Evolutionary conservation across 23 red algal species (phyloP).

Genomic region (Cyanidiococcus yangmingshanensis): DNA sequence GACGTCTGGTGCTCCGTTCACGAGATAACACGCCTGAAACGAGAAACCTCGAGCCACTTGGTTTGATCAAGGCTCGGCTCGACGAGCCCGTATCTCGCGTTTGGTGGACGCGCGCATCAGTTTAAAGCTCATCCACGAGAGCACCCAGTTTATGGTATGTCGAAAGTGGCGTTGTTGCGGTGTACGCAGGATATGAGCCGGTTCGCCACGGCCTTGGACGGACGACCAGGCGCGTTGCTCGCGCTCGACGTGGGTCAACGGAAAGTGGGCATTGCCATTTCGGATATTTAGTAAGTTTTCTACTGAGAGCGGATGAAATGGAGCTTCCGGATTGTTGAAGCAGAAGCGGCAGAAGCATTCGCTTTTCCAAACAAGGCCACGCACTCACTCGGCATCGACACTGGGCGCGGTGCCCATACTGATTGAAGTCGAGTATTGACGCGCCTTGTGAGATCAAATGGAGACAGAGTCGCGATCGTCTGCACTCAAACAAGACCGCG

Average conservation of each 20-base stretch:
- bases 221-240: neutral
- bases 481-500: too few species aligned
- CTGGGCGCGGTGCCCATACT: too few species aligned
- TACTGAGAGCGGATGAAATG: too few species aligned
- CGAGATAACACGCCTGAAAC: too few species aligned
- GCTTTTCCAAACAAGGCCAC: conserved; percentile 15
- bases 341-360: too few species aligned
- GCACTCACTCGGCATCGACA: conserved; percentile 5
- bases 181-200: neutral
- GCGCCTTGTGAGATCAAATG: conserved; percentile 15
- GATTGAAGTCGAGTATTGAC: neutral
- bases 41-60: too few species aligned
- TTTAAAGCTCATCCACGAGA: neutral
- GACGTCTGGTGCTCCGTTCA: too few species aligned
- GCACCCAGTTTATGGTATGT: neutral
- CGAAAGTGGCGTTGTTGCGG: neutral
- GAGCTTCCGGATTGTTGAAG: too few species aligned
- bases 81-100: too few species aligned
- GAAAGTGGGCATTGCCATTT: neutral
- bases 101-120: too few species aligned
- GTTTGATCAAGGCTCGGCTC: too few species aligned
- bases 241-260: conserved; percentile 3
- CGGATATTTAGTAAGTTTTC: conserved; percentile 9
- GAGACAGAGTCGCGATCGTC: neutral
- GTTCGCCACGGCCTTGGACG: neutral